Base-by-base conservation (phyloP, 2,329 filamentous ascomycete species). In the Venturiaceae sp. region DNA sequence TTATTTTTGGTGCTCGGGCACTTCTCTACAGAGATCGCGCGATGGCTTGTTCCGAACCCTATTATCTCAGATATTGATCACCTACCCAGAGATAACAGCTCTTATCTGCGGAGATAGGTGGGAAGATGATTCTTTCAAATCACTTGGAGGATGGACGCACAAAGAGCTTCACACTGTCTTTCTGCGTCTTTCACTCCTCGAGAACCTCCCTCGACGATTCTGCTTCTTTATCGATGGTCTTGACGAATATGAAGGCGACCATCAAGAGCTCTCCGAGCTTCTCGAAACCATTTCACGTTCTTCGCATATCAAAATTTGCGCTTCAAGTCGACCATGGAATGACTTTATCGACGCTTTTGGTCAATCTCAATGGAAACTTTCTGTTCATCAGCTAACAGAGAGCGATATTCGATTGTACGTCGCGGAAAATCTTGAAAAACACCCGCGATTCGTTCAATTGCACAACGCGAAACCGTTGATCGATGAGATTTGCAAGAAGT, bases 1-100 rank as follows among this genome's bases (percentile, higher is more conserved):
- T 64, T 79, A 76, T 61, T 77, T 79, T 59, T 79, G 76, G 76
- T 74, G 64, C 23, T 62, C 60, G 33, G 68, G 68, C 6, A 64
- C 63, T n/a, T 60, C 64, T 14, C 32, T 69, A 39, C 67, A 70
- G 50, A 67, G 64, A n/a, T 66, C 67, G 8, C 58, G 60, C 0
- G 52, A 63, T 3, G 67, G 67, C 4, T 52, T 69, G 14, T 52
- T 69, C 8, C 61, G 65, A 36, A 62, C 67, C 11, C 58, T 70
- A 3, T 63, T 70, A 9, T 70, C 66, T 57, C 67, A 70, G 50
- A 62, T 64, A 3, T 60, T 39, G 36, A 69, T 30, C 67, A 68
- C 2, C 32, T 6, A 46, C 11, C 50, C 16, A 61, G 62, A 1
- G 34, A 55, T 19, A 57, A 14, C 46, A 62, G 13, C n/a, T 63